phyloP scores from a whole-genome alignment of 164 flowering plant species.

The Vitis rupestris region DNA sequence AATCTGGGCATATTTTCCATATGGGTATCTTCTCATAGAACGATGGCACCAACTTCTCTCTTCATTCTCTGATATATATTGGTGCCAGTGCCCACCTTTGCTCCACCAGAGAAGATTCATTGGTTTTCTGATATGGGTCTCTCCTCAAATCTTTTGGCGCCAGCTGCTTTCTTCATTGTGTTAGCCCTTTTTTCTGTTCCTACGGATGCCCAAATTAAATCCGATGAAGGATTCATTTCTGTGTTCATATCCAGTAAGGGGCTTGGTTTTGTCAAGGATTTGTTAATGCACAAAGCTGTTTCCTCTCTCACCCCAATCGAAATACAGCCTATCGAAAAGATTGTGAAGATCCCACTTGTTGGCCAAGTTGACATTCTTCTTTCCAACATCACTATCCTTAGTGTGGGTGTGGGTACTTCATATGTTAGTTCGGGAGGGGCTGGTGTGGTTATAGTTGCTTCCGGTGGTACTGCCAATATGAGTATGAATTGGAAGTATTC shows the following conservation, averaged over 20 bases:
- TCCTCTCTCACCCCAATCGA: conserved; percentile 52
- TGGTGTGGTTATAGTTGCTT: conserved; percentile 51
- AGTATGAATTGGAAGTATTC: conserved; percentile 70
- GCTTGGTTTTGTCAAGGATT: conserved; percentile 57
- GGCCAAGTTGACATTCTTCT: conserved; percentile 48
- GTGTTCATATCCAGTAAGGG: conserved; percentile 50
- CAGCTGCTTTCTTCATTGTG: conserved; percentile 17
- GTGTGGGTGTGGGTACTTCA: conserved; percentile 39
- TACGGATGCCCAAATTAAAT: conserved; percentile 21
- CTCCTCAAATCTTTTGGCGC: conserved; percentile 16
- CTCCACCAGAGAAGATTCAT: too few species aligned
- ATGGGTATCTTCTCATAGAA: too few species aligned
- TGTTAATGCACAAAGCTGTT: conserved; percentile 47
- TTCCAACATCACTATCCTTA: conserved; percentile 45
- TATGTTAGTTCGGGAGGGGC: conserved; percentile 43
- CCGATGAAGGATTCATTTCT: conserved; percentile 43
- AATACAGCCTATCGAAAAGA: conserved; percentile 49
- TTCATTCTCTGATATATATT: too few species aligned
- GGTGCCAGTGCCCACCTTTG: too few species aligned
- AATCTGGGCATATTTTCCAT: too few species aligned
- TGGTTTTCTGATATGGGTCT: not conserved
- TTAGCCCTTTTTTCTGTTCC: conserved; percentile 23
- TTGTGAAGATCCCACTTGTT: conserved; percentile 52
- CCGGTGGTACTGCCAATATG: conserved; percentile 64
- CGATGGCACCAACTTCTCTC: too few species aligned